These are phyloP conservation scores for Chlorella sorokiniana DNA, from an alignment of 139 green algal species.

Conservation along the genomic window DNA sequence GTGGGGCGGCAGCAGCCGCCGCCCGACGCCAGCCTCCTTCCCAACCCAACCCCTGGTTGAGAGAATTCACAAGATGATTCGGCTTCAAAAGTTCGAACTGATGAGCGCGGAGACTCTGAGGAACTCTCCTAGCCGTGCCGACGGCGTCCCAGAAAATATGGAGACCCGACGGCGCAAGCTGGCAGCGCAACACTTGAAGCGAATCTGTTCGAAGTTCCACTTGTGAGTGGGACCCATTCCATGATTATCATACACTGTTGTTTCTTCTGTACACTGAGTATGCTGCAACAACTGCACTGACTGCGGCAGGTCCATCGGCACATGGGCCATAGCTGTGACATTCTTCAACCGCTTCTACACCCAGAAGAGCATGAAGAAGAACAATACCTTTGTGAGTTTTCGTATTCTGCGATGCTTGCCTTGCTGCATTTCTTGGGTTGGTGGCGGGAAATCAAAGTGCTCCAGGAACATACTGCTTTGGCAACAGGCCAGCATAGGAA, in stretches of 20 bases:
- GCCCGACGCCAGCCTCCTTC: not conserved
- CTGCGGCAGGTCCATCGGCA: constrained; percentile 21
- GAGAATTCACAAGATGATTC: not conserved
- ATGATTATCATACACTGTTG: not conserved
- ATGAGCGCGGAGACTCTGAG: constrained; percentile 21
- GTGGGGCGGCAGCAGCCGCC: too few species aligned
- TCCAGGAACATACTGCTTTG: too few species aligned
- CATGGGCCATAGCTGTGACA: constrained; percentile 34
- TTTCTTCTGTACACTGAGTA: not conserved
- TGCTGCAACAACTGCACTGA: not conserved
- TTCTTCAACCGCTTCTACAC: constrained; percentile 46
- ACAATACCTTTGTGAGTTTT: constrained; percentile 41
- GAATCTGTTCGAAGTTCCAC: not conserved
- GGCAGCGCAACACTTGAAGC: constrained; percentile 26
- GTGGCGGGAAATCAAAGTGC: not conserved
- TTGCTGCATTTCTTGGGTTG: not conserved
- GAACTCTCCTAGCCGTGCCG: constrained; percentile 21
- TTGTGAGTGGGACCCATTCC: constrained; percentile 6
- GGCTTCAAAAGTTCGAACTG: constrained; percentile 33
- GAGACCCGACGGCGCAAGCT: constrained; percentile 26
- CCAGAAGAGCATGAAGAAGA: constrained; percentile 44
- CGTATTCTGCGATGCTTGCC: not conserved
- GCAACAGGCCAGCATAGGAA: too few species aligned
- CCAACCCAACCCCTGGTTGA: not conserved
- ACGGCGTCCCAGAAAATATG: constrained; percentile 28